Conservation (phyloP, 176 grass and related monocot genomes). For the Themeda triandra region DNA sequence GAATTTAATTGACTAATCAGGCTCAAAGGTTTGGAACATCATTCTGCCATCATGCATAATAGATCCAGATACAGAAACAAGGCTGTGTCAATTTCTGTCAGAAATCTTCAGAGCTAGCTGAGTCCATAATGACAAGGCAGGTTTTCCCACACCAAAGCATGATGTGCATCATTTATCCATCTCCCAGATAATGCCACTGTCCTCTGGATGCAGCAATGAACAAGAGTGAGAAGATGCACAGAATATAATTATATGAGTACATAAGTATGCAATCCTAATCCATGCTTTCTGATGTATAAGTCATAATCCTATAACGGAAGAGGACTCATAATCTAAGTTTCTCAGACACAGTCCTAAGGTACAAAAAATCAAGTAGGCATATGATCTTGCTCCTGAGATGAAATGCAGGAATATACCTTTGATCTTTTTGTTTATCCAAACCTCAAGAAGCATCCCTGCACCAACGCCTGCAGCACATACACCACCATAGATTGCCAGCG, state of each 20-base stretch:
- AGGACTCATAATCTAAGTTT: neutral
- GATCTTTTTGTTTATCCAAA: conserved; percentile 92
- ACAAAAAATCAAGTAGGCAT: neutral
- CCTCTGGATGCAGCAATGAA: conserved; percentile 63
- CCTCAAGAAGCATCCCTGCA: conserved; percentile 75
- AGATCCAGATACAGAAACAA: neutral
- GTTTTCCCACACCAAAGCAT: neutral
- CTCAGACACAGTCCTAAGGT: neutral
- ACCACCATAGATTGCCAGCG: conserved; percentile 59
- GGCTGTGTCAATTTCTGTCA: neutral
- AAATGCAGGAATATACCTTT: conserved; percentile 53
- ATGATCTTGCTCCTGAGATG: neutral
- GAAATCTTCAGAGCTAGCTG: neutral
- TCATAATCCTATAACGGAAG: neutral
- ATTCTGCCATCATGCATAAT: neutral
- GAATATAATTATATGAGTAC: neutral
- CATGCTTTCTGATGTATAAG: neutral
- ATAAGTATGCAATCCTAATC: neutral
- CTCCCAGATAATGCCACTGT: conserved; percentile 73
- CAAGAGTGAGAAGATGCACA: conserved; percentile 27
- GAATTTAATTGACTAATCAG: neutral
- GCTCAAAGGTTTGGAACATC: neutral
- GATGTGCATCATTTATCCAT: conserved; percentile 45
- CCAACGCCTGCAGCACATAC: conserved; percentile 66
- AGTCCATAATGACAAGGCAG: neutral